phyloP scores from a whole-genome alignment of 2,329 filamentous ascomycete species.

The Colletotrichum sublineola region DNA sequence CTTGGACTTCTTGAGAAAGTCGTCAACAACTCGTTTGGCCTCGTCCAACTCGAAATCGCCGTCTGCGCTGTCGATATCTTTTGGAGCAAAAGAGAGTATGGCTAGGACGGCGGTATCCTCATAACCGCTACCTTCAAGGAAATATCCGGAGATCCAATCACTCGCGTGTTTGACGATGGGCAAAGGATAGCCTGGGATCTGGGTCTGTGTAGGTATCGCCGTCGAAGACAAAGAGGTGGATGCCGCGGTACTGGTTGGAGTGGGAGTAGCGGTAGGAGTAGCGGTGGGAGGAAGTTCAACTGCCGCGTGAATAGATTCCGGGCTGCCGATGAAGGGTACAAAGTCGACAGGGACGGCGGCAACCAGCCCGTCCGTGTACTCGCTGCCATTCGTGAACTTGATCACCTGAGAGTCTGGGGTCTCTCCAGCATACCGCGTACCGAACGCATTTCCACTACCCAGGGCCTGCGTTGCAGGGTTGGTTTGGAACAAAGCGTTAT shows the following conservation, averaged over 20 bases:
- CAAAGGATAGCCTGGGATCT: constrained; percentile 46
- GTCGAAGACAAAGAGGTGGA: background rate
- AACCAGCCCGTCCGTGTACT: constrained; percentile 8
- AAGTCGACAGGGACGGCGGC: background rate
- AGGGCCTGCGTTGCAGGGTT: constrained; percentile 6
- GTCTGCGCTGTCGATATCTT: background rate
- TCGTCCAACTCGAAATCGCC: constrained; percentile 35
- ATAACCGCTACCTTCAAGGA: constrained; percentile 47
- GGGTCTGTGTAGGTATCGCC: constrained; percentile 1
- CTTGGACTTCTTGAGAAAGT: constrained; percentile 61
- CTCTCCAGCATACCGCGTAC: background rate
- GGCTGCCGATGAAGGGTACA: constrained; percentile 2
- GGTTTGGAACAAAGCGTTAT: constrained; percentile 41
- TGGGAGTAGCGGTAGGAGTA: constrained; percentile 2
- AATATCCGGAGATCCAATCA: constrained; percentile 48
- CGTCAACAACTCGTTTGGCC: constrained; percentile 46
- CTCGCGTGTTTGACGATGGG: constrained; percentile 45
- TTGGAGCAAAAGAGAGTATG: constrained; percentile 44
- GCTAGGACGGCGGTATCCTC: constrained; percentile 48
- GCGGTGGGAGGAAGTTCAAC: constrained; percentile 30
- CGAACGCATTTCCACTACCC: background rate
- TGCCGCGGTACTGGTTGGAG: background rate
- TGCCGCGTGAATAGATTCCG: constrained; percentile 21
- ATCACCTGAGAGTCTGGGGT: constrained; percentile 26
- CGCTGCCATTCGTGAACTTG: constrained; percentile 37